Conservation (phyloP, 2,329 filamentous ascomycete genomes). For the Diaporthe sp. region DNA sequence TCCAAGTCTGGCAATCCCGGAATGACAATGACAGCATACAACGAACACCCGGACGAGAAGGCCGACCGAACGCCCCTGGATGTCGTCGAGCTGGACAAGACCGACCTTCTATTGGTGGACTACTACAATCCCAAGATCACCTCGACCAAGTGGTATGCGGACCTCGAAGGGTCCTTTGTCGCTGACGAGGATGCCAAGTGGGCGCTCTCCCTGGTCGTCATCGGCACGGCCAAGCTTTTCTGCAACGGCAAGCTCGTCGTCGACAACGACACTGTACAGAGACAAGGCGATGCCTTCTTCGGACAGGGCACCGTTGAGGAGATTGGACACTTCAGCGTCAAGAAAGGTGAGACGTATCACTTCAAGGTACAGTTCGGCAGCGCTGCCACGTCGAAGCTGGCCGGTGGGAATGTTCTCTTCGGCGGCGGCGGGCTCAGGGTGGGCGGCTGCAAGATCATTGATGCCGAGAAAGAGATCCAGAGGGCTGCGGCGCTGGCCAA, state of each 20-base stretch:
- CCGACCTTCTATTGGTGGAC: slow-evolving; percentile 61
- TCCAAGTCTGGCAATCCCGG: slow-evolving; percentile 64
- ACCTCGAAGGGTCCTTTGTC: slow-evolving; percentile 69
- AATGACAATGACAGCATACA: slow-evolving; percentile 71
- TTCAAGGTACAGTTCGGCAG: slow-evolving; percentile 64
- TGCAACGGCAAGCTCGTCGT: slow-evolving; percentile 71
- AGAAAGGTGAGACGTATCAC: slow-evolving; percentile 63
- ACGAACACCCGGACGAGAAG: slow-evolving; percentile 61
- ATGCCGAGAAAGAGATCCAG: slow-evolving; percentile 68
- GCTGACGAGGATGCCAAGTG: slow-evolving; percentile 70
- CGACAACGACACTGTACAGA: slow-evolving; percentile 74
- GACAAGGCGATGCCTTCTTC: slow-evolving; percentile 67
- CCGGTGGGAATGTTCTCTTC: slow-evolving; percentile 60
- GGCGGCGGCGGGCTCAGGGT: slow-evolving; percentile 71
- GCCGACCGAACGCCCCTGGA: slow-evolving; percentile 61
- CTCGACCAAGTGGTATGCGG: slow-evolving; percentile 65
- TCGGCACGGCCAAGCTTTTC: slow-evolving; percentile 73
- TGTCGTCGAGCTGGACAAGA: slow-evolving; percentile 57
- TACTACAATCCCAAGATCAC: slow-evolving; percentile 64
- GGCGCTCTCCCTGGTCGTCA: slow-evolving; percentile 74
- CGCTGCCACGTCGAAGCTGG: slow-evolving; percentile 60
- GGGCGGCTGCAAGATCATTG: slow-evolving; percentile 68
- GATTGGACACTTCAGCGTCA: slow-evolving; percentile 61
- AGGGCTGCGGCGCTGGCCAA: slow-evolving; percentile 75
- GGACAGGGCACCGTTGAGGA: slow-evolving; percentile 68